A percentile compares a stretch with the other conserved stretches of the same genome.
These are phyloP conservation scores for Byssothecium circinans DNA, from an alignment of 2,329 filamentous ascomycete species.

Conservation along the genomic window DNA sequence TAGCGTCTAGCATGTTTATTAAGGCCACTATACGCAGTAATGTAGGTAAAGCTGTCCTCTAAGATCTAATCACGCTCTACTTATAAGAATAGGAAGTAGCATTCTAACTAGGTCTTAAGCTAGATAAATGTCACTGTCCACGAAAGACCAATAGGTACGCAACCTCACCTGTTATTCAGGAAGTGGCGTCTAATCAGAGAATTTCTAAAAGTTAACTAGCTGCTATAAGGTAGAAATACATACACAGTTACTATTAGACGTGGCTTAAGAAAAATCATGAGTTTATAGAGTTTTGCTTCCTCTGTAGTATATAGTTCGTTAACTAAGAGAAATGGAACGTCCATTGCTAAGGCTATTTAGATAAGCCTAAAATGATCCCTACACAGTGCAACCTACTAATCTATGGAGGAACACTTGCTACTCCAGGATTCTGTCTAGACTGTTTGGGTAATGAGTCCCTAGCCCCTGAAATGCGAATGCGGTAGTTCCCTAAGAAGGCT, in stretches of 20 bases:
- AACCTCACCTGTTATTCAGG: constrained; percentile 6
- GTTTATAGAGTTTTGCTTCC: constrained; percentile 12
- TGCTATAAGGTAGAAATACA: constrained; percentile 9
- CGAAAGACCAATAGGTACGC: constrained; percentile 8
- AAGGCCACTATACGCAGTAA: constrained; percentile 8
- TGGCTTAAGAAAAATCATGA: constrained; percentile 8
- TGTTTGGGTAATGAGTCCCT: constrained; percentile 12
- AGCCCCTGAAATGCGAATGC: constrained; percentile 9
- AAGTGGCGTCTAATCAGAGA: constrained; percentile 8
- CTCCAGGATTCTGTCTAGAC: constrained; percentile 8
- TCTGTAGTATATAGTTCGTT: constrained; percentile 8
- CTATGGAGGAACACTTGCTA: constrained; percentile 10
- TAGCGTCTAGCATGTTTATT: constrained; percentile 9
- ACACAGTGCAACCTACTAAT: constrained; percentile 9
- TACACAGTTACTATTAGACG: constrained; percentile 11
- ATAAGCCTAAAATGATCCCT: constrained; percentile 12
- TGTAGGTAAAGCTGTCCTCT: constrained; percentile 9
- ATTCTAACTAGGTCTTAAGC: constrained; percentile 7
- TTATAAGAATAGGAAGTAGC: constrained; percentile 10
- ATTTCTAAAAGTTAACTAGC: constrained; percentile 10
- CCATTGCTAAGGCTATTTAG: constrained; percentile 13
- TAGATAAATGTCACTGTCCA: constrained; percentile 9
- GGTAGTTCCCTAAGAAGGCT: constrained; percentile 6
- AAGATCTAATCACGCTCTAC: constrained; percentile 9
- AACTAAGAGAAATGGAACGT: constrained; percentile 8